A percentile compares a stretch with the other conserved stretches of the same genome.
Evolutionary conservation across 2,329 filamentous ascomycete genomes (phyloP).

Genomic region (Ciborinia camelliae): DNA sequence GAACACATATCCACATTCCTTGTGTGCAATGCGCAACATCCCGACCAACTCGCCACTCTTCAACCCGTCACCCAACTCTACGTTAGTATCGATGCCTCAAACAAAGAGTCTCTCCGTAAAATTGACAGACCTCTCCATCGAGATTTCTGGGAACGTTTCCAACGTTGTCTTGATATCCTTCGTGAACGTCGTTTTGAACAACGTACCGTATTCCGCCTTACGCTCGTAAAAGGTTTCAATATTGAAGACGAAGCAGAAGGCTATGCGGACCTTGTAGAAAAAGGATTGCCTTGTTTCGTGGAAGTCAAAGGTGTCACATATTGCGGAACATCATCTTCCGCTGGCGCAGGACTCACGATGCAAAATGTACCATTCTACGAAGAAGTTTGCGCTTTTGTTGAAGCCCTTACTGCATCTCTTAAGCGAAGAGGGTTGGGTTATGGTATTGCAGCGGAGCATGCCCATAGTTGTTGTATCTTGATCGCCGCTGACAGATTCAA

Average conservation of each 20-base stretch:
- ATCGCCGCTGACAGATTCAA: constrained; percentile 79
- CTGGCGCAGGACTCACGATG: constrained; percentile 88
- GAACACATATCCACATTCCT: constrained; percentile 91
- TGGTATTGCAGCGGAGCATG: constrained; percentile 91
- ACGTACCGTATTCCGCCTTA: constrained; percentile 90
- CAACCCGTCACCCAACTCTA: constrained; percentile 91
- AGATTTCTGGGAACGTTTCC: constrained; percentile 97
- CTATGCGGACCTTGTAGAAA: constrained; percentile 84
- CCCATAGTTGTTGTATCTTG: constrained; percentile 89
- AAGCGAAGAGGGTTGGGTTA: constrained; percentile 70
- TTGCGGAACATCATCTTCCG: constrained; percentile 84
- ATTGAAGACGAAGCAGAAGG: constrained; percentile 88
- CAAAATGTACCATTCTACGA: constrained; percentile 95
- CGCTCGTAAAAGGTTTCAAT: constrained; percentile 97
- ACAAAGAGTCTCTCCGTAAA: constrained; percentile 78
- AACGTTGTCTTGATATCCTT: constrained; percentile 84
- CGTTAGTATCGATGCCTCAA: constrained; percentile 92
- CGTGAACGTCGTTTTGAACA: constrained; percentile 79
- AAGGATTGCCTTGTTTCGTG: constrained; percentile 84
- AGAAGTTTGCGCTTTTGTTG: constrained; percentile 81
- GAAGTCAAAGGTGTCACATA: constrained; percentile 97
- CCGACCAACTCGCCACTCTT: constrained; percentile 78
- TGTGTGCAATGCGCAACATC: constrained; percentile 96
- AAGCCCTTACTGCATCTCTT: constrained; percentile 68
- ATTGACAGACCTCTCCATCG: constrained; percentile 91